These are phyloP conservation scores for Podospora pseudoanserina DNA, from an alignment of 495 filamentous ascomycete genomes.

Conservation along the genomic window DNA sequence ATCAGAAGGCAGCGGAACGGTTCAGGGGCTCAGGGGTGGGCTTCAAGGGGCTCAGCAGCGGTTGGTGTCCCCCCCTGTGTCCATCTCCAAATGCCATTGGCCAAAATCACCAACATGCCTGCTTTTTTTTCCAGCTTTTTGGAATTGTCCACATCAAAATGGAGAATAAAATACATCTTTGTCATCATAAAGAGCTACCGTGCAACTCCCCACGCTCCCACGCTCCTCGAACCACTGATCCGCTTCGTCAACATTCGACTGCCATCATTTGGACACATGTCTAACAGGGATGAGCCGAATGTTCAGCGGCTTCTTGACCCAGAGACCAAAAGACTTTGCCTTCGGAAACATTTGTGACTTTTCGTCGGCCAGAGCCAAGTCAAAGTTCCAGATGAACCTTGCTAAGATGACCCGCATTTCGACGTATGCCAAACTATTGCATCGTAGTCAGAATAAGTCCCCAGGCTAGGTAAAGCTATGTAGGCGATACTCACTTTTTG, in stretches of 20 bases:
- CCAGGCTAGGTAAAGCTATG: neutral
- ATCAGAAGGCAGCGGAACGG: too few species aligned
- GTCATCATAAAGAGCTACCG: neutral
- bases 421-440: constrained; percentile 24
- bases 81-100: neutral
- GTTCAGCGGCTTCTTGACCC: constrained; percentile 18
- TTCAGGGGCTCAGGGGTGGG: too few species aligned
- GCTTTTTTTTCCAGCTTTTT: neutral
- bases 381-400: constrained; percentile 49
- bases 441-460: neutral
- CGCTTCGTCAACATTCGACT: neutral
- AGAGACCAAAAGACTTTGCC: constrained; percentile 17
- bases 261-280: neutral
- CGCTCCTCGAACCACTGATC: too few species aligned
- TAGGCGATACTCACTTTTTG: constrained; percentile 32
- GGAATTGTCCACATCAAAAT: neutral
- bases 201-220: too few species aligned
- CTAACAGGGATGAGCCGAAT: constrained; percentile 12
- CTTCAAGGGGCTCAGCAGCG: too few species aligned
- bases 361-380: constrained; percentile 40
- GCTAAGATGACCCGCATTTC: constrained; percentile 51
- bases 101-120: neutral
- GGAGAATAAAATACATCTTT: neutral
- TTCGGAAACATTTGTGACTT: constrained; percentile 30
- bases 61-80: neutral